Evolutionary conservation across 2,329 filamentous ascomycete species (phyloP).

Genomic region (Botrytis fabae): DNA sequence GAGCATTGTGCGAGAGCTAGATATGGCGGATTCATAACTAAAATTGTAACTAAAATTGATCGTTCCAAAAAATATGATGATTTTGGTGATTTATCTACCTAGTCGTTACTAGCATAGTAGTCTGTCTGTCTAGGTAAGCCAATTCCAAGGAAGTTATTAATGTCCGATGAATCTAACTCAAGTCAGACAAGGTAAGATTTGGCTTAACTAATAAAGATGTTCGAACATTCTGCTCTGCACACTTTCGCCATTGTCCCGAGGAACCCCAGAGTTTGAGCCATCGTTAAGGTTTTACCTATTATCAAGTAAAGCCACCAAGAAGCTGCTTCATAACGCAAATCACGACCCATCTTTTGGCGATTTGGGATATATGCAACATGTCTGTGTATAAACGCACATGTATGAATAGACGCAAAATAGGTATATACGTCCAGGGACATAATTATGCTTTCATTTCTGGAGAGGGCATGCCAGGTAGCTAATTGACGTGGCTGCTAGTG

Average conservation of each 20-base stretch:
- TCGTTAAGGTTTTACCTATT: not conserved
- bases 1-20: not conserved
- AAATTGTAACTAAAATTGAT: not conserved
- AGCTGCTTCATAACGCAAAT: conserved; percentile 9
- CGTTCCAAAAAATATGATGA: not conserved
- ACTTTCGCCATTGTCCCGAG: not conserved
- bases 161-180: not conserved
- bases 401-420: not conserved
- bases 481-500: conserved; percentile 11
- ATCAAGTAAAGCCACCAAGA: not conserved
- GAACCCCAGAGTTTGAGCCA: not conserved
- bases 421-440: not conserved
- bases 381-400: no score
- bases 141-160: conserved; percentile 14
- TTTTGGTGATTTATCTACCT: conserved; percentile 1
- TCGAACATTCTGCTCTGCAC: not conserved
- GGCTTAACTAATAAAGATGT: not conserved
- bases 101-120: not conserved
- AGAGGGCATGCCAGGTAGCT: not conserved
- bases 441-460: not conserved
- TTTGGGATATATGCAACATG: not conserved
- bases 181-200: not conserved
- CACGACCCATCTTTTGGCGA: not conserved
- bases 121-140: not conserved
- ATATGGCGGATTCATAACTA: not conserved